Base-by-base conservation (phyloP, 371 early-diverging fungal genomes). In the Zychaea mexicana region DNA sequence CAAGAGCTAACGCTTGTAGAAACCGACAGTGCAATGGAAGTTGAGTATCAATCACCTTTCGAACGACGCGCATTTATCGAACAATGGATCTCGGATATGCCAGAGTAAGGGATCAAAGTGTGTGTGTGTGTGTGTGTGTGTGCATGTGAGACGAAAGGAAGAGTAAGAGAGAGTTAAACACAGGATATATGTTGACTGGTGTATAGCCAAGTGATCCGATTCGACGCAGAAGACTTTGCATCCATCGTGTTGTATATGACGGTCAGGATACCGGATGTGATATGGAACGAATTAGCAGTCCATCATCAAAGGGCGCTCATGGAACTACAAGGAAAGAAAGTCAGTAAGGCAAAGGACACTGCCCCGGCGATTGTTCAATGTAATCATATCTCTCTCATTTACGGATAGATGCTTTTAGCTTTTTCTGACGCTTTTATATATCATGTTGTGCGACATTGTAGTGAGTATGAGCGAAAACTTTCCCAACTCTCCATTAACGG, bases 51-150 rank as follows among this genome's bases (percentile, higher is more conserved):
- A 49, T 49, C 49, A 49, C 24, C 22, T 24, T 9, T 22, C n/a
- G 49, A 49, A 49, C 49, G 49, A 24, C 10, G 49, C 19, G 49
- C 22, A 49, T 49, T 49, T 49, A 49, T 49, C n/a, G 49, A 49
- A 5, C 49, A 49, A 49, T 49, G 21, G 49, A 49, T 49, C 4
- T 49, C 49, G 13, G 26, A 19, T 24, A 49, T 49, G 49, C 49
- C 49, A 49, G 24, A 49, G 49, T 49, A 22, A 49, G 26, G 13
- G n/a, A 42, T 0, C 13, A 42, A 42, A n/a, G n/a, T n/a, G n/a
- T n/a, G n/a, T n/a, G n/a, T n/a, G n/a, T n/a, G n/a, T n/a, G n/a
- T n/a, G n/a, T n/a, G n/a, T n/a, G n/a, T n/a, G n/a, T n/a, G n/a
- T 42, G 6, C 13, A 13, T 15, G 0, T 8, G 33, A 33, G 33